A percentile compares a stretch with the other conserved stretches of the same genome.
Conservation (phyloP, 768 basidiomycete species). For the Coprinellus micaceus region DNA sequence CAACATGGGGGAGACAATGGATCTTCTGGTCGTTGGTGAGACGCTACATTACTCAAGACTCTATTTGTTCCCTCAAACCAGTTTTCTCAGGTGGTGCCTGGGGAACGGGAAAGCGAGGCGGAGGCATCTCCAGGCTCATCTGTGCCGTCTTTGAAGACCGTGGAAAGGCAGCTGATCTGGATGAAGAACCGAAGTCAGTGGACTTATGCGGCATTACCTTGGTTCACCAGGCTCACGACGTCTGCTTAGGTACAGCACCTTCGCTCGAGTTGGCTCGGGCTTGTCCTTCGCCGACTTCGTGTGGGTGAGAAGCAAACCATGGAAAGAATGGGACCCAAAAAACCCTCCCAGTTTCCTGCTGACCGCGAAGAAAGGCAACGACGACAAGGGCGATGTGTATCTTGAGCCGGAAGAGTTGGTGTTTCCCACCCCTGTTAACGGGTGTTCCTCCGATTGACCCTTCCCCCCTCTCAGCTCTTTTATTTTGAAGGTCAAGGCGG, state of each 20-base stretch:
- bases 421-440: neutral
- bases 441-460: neutral
- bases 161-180: constrained; percentile 35
- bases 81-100: constrained; percentile 74
- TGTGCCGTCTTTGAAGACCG: constrained; percentile 86
- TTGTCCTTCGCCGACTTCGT: constrained; percentile 82
- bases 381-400: constrained; percentile 89
- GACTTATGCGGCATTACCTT: too few relatives aligned
- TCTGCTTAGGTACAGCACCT: constrained; percentile 67
- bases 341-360: constrained; percentile 67
- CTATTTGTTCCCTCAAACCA: neutral
- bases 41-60: neutral
- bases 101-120: constrained; percentile 80
- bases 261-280: constrained; percentile 89
- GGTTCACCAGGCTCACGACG: too few relatives aligned
- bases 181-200: constrained; percentile 63
- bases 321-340: constrained; percentile 77
- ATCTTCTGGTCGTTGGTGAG: constrained; percentile 85
- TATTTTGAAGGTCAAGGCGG: constrained; percentile 88
- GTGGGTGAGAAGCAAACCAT: constrained; percentile 78
- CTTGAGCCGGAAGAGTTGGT: constrained; percentile 84
- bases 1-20: constrained; percentile 89
- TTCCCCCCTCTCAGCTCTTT: constrained; percentile 66
- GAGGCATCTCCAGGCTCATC: constrained; percentile 85
- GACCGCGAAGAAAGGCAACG: constrained; percentile 55